These are phyloP conservation scores for Paramecium caudatum DNA, from an alignment of 73 alveolate genomes.

Conservation along the genomic window DNA sequence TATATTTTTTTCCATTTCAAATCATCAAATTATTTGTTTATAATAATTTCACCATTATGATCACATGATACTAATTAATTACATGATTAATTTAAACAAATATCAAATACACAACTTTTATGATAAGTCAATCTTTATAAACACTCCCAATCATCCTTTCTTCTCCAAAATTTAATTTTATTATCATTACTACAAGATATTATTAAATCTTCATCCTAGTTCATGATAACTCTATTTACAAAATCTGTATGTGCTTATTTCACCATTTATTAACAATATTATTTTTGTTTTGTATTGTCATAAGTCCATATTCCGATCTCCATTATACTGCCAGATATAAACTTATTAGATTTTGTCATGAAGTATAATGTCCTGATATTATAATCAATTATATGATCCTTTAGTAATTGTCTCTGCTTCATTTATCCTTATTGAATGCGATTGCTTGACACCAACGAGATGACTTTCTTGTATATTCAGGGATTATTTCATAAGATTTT, in stretches of 20 bases:
- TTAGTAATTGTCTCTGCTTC: background rate
- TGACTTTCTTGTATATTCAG: no score
- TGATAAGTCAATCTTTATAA: background rate
- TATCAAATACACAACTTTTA: background rate
- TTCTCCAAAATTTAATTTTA: background rate
- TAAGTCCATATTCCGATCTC: no score
- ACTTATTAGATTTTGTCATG: background rate
- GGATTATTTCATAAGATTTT: no score
- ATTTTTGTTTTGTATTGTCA: no score
- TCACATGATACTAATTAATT: background rate
- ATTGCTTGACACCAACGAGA: no score
- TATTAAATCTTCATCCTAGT: background rate
- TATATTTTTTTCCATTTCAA: background rate
- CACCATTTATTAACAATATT: no score
- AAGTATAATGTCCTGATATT: background rate
- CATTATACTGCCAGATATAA: background rate
- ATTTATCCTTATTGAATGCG: no score
- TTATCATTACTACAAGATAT: constrained; percentile 5
- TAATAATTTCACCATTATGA: background rate
- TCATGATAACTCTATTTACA: no score
- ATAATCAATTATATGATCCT: background rate
- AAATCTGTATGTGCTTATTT: no score
- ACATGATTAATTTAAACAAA: background rate
- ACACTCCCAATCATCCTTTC: background rate
- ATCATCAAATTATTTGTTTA: background rate